Conservation (phyloP, 208 protist species). For the Porcisia deanei region DNA sequence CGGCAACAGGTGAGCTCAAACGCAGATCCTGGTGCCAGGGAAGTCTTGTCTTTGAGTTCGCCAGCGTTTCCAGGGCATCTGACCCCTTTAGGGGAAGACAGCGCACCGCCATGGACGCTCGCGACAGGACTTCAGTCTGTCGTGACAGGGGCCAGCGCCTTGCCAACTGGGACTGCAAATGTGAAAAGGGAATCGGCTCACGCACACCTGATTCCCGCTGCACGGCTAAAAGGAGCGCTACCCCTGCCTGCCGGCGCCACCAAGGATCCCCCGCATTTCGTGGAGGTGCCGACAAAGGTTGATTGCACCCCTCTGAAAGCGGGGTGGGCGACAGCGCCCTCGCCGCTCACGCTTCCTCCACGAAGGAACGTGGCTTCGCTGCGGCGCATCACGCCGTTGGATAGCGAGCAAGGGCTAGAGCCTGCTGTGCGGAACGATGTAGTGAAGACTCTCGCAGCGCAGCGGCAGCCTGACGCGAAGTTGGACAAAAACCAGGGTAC, state of each 20-base stretch:
- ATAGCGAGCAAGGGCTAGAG: neutral
- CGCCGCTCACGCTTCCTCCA: neutral
- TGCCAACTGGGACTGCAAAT: neutral
- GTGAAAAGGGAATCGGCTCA: too few species aligned
- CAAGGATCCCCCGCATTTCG: neutral
- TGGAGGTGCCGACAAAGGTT: neutral
- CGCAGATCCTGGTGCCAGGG: neutral
- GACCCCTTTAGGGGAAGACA: neutral
- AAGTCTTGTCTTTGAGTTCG: slow-evolving; percentile 4
- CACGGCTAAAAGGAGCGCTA: neutral
- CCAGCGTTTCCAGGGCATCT: neutral
- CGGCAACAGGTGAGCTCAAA: neutral
- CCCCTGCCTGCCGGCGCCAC: neutral
- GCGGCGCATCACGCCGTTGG: neutral
- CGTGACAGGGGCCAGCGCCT: neutral
- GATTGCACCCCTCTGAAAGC: neutral
- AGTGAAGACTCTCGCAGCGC: neutral
- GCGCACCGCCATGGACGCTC: neutral
- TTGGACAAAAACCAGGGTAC: neutral
- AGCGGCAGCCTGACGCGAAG: too few species aligned
- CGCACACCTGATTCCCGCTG: too few species aligned
- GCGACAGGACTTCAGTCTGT: neutral
- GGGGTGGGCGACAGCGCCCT: neutral
- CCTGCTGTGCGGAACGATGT: neutral
- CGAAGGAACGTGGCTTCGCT: neutral